These are phyloP conservation scores for Fusarium tuaranense DNA, from an alignment of 2,329 filamentous ascomycete species.

Conservation along the genomic window DNA sequence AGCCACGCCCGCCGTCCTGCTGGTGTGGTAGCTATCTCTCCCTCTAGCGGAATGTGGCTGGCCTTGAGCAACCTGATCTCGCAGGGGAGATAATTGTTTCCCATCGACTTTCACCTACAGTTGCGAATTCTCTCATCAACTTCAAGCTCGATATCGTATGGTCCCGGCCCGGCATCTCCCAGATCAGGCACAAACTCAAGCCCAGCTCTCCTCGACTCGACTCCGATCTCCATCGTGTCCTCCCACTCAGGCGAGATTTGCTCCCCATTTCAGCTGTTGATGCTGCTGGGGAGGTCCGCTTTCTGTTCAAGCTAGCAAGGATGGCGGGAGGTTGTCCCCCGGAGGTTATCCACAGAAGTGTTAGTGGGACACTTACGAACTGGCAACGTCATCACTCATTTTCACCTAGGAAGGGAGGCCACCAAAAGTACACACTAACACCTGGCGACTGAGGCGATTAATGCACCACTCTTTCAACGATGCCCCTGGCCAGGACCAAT, in stretches of 20 bases:
- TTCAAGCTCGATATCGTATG: neutral
- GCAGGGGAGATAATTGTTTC: neutral
- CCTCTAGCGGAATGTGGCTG: neutral
- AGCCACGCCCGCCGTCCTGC: constrained; percentile 7
- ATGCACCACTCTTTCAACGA: constrained; percentile 23
- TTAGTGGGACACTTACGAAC: constrained; percentile 21
- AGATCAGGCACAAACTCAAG: constrained; percentile 24
- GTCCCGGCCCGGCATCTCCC: constrained; percentile 8
- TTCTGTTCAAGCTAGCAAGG: constrained; percentile 38
- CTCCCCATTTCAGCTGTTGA: constrained; percentile 34
- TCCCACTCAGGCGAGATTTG: constrained; percentile 43
- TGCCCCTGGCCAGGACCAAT: constrained; percentile 35
- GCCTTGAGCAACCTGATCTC: neutral
- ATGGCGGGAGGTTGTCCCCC: constrained; percentile 15
- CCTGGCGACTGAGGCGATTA: constrained; percentile 12
- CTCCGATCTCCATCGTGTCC: constrained; percentile 37
- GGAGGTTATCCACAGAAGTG: constrained; percentile 18
- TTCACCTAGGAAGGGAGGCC: neutral
- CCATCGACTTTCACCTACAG: neutral
- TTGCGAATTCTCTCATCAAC: neutral
- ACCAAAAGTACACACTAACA: constrained; percentile 35
- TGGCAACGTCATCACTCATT: neutral
- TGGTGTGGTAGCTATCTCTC: constrained; percentile 10
- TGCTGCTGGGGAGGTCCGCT: constrained; percentile 35
- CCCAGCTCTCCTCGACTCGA: constrained; percentile 2